Conservation (phyloP, 2,329 filamentous ascomycete genomes). For the Aspergillus udagawae region DNA sequence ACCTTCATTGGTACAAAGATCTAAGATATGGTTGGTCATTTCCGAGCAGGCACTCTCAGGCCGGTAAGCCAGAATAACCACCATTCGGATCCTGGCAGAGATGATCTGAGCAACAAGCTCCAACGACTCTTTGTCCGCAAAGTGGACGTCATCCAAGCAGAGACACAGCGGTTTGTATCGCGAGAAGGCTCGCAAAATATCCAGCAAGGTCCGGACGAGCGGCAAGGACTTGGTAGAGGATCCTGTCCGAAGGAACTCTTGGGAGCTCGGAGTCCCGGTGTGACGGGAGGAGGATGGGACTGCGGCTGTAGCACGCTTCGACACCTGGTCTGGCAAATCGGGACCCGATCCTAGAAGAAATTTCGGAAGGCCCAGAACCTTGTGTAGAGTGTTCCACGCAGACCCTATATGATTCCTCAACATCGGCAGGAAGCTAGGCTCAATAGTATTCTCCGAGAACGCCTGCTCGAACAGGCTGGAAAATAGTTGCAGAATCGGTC, state of each 20-base stretch:
- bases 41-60: too few species aligned
- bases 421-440: conserved; percentile 53
- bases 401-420: conserved; percentile 58
- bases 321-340: too few species aligned
- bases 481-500: too few species aligned
- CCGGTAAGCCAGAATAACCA: too few species aligned
- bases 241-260: conserved; percentile 38
- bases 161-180: conserved; percentile 83
- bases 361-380: conserved; percentile 54
- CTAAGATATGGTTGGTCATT: too few species aligned
- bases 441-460: conserved; percentile 50
- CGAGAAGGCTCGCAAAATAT: conserved; percentile 77
- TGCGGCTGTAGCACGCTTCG: too few species aligned
- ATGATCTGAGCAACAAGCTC: conserved; percentile 58
- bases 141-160: conserved; percentile 84
- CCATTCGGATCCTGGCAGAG: too few species aligned
- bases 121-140: conserved; percentile 81
- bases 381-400: conserved; percentile 55
- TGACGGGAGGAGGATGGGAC: too few species aligned
- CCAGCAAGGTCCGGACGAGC: conserved; percentile 82
- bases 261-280: conserved; percentile 23
- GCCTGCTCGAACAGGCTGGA: too few species aligned
- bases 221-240: conserved; percentile 54
- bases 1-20: too few species aligned
- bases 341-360: too few species aligned